phyloP scores from a whole-genome alignment of 768 basidiomycete species.

The Trametes coccinea region DNA sequence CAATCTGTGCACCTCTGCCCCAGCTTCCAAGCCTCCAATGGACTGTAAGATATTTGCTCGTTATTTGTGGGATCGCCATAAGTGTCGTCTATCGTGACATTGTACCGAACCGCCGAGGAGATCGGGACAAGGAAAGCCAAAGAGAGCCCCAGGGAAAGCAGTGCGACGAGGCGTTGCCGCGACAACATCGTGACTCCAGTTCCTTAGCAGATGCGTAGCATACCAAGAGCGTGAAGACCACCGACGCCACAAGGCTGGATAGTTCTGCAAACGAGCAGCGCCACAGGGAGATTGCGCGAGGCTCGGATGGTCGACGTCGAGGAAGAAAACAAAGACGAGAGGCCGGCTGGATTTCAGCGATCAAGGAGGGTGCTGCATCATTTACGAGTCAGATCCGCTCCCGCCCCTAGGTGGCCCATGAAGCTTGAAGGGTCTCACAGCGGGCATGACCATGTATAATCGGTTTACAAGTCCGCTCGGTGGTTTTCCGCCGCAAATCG shows the following conservation, averaged over 20 bases:
- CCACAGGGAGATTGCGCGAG: no score
- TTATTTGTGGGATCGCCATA: not conserved
- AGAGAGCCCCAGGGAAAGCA: not conserved
- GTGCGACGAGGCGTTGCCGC: no score
- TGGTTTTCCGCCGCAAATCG: not conserved
- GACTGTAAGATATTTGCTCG: conserved; percentile 1
- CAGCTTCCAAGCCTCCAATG: conserved; percentile 4
- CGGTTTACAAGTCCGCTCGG: conserved; percentile 1
- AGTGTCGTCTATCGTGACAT: conserved; percentile 12
- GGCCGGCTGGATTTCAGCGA: no score
- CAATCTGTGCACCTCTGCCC: conserved; percentile 14
- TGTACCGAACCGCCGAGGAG: not conserved
- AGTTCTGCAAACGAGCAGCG: no score
- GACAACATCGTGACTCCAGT: not conserved
- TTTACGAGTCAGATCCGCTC: no score
- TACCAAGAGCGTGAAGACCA: not conserved
- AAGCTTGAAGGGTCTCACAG: not conserved
- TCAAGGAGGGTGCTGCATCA: no score
- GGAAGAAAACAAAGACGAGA: not conserved
- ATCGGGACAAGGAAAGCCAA: not conserved
- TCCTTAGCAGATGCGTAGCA: not conserved
- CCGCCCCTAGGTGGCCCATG: no score
- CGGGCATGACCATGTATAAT: not conserved
- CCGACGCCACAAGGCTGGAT: no score
- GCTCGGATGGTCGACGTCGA: not conserved